Conservation (phyloP, 2,329 filamentous ascomycete species). For the Diaporthe caulivora region DNA sequence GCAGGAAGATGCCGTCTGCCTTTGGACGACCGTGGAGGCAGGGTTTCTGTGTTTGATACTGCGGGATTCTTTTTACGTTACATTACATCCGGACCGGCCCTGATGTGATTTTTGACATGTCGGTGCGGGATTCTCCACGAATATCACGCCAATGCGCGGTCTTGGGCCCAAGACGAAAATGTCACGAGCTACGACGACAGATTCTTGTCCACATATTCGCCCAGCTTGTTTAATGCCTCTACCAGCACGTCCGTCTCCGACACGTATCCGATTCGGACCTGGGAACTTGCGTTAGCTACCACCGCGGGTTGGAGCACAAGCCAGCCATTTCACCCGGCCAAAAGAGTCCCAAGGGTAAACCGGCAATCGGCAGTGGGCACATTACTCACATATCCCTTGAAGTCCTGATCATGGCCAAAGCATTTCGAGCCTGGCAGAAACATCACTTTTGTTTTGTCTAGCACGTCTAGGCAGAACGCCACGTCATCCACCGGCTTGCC, state of each 20-base stretch:
- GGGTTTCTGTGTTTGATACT: background rate
- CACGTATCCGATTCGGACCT: slow-evolving; percentile 77
- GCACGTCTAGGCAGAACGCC: slow-evolving; percentile 76
- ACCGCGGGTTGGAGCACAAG: background rate
- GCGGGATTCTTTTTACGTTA: background rate
- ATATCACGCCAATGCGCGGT: background rate
- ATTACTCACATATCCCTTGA: slow-evolving; percentile 74
- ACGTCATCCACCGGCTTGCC: slow-evolving; percentile 75
- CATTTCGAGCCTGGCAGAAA: slow-evolving; percentile 79
- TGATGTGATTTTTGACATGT: background rate
- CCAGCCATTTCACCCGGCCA: background rate
- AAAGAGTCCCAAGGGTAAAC: background rate
- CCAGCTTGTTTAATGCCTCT: slow-evolving; percentile 69
- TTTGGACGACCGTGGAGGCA: background rate
- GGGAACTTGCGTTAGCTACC: background rate
- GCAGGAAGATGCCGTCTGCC: background rate
- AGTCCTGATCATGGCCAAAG: slow-evolving; percentile 77
- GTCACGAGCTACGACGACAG: slow-evolving; percentile 40
- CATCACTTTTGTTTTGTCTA: slow-evolving; percentile 78
- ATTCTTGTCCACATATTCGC: slow-evolving; percentile 53
- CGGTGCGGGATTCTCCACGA: background rate
- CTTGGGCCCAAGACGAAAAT: background rate
- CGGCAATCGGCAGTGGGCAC: background rate
- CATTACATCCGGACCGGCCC: background rate
- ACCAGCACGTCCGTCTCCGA: slow-evolving; percentile 77